Base-by-base conservation (phyloP, 345 rosid genomes). In the Eucalyptus dawsonii region DNA sequence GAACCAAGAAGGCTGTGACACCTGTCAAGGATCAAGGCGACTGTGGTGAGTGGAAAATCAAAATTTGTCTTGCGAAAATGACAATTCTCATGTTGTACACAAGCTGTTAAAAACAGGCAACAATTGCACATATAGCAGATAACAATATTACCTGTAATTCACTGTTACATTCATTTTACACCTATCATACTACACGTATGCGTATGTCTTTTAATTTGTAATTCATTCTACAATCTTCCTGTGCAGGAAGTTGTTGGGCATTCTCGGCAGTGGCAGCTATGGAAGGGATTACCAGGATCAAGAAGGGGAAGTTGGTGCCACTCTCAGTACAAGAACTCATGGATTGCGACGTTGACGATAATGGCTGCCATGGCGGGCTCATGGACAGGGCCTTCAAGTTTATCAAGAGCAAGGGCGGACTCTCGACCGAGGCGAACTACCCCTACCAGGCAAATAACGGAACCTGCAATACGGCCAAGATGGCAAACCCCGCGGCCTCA, bases 211-310 rank as follows among this genome's bases (percentile, higher is more conserved):
- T 40, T 69, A 34, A 31, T 69, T 69, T 69, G 13, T 69, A 17
- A 17, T 69, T 69, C 19, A 34, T 17, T 17, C 21, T 37, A 37
- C 15, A 19, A 17, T 56, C 29, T 9, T 9, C n/a, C 40, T 37
- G 14, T 56, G 44, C 31, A 95, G 97, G 95, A 12, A 50, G 92
- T 91, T 95, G 97, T 85, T 95, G 96, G 97, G 96, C 96, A 80
- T 95, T 94, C 90, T 92, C 96, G 29, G 93, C 96, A 1, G 92
- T 93, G 86, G 96, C 95, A 86, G 96, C 95, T 14, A 89, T 92
- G 44, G 96, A 95, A 91, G 96, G 96, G 87, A 83, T 92, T 25
- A 91, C 88, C 42, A 88, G 90, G 88, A 90, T 95, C 88, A 90
- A 86, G 27, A 90, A 87, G 2, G 92, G 96, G 22, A 93, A 90